These are phyloP conservation scores for Fonsecaea nubica DNA, from an alignment of 2,329 filamentous ascomycete species.

Conservation along the genomic window DNA sequence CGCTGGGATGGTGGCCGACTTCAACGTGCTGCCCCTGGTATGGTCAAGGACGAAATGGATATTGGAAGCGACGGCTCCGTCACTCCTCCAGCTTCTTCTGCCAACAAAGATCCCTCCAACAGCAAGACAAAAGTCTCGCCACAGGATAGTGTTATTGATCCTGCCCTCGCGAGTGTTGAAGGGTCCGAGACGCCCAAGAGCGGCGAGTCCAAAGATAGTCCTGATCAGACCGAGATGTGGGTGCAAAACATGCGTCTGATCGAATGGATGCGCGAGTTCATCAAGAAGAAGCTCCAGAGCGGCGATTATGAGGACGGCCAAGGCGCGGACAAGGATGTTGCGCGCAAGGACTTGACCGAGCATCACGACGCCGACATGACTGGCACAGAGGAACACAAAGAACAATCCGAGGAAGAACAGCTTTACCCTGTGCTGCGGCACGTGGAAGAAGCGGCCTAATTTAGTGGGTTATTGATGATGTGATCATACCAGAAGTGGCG, in stretches of 20 bases:
- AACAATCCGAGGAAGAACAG: slow-evolving; percentile 40
- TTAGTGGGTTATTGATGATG: not conserved
- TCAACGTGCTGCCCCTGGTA: slow-evolving; percentile 59
- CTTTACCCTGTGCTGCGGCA: slow-evolving; percentile 40
- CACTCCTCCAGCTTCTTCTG: slow-evolving; percentile 39
- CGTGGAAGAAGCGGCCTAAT: slow-evolving; percentile 35
- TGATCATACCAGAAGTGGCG: not conserved
- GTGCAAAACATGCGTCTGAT: slow-evolving; percentile 70
- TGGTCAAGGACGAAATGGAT: slow-evolving; percentile 49
- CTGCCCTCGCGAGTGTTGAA: slow-evolving; percentile 32
- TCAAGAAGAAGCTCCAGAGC: slow-evolving; percentile 61
- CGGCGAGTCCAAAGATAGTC: slow-evolving; percentile 42
- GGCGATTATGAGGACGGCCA: slow-evolving; percentile 54
- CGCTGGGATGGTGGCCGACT: slow-evolving; percentile 67
- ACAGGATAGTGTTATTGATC: slow-evolving; percentile 39
- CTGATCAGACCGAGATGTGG: slow-evolving; percentile 55
- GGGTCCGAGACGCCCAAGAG: slow-evolving; percentile 39
- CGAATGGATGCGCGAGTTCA: slow-evolving; percentile 64
- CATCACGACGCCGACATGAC: slow-evolving; percentile 55
- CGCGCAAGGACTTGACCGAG: slow-evolving; percentile 40
- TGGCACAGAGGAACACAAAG: slow-evolving; percentile 38
- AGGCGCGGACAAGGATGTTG: slow-evolving; percentile 25
- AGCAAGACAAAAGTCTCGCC: slow-evolving; percentile 35
- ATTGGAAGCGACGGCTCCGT: slow-evolving; percentile 40
- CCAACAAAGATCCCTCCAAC: slow-evolving; percentile 34